These are phyloP conservation scores for Dactylellina cionopaga DNA, from an alignment of 2,329 filamentous ascomycete species.

Conservation along the genomic window DNA sequence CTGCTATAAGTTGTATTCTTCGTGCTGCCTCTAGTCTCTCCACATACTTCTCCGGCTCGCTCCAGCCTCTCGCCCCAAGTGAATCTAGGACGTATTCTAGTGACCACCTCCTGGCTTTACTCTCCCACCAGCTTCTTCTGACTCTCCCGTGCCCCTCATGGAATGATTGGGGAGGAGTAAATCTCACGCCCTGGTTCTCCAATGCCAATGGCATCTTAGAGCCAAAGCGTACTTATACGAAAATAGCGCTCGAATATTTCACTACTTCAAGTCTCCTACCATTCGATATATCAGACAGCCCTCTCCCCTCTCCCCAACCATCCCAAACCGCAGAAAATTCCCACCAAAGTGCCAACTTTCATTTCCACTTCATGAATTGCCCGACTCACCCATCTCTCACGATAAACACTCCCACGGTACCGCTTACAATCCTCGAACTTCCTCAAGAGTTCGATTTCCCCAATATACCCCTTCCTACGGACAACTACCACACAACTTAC, in stretches of 20 bases:
- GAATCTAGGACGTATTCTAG: constrained; percentile 19
- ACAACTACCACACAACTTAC: constrained; percentile 34
- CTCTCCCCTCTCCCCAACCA: background rate
- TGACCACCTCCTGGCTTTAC: constrained; percentile 7
- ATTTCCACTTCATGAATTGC: constrained; percentile 13
- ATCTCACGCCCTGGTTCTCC: constrained; percentile 44
- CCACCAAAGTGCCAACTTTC: too few relatives aligned
- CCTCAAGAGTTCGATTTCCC: constrained; percentile 38
- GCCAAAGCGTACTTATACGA: constrained; percentile 37
- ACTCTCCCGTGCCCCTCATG: constrained; percentile 27
- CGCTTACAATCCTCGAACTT: constrained; percentile 36
- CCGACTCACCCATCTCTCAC: constrained; percentile 8
- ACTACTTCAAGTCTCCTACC: background rate
- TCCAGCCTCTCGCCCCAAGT: background rate
- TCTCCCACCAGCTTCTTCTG: constrained; percentile 28
- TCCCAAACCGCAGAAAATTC: constrained; percentile 10
- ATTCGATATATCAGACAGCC: background rate
- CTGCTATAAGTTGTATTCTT: constrained; percentile 15
- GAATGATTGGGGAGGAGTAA: constrained; percentile 49
- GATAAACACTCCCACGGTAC: background rate
- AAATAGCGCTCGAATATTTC: constrained; percentile 25
- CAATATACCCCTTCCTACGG: background rate
- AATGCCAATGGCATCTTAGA: constrained; percentile 27
- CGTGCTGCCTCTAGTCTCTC: constrained; percentile 8
- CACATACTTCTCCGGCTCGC: constrained; percentile 8